Conservation (phyloP, 805 yeast genomes). For the Yamadazyma olivae region DNA sequence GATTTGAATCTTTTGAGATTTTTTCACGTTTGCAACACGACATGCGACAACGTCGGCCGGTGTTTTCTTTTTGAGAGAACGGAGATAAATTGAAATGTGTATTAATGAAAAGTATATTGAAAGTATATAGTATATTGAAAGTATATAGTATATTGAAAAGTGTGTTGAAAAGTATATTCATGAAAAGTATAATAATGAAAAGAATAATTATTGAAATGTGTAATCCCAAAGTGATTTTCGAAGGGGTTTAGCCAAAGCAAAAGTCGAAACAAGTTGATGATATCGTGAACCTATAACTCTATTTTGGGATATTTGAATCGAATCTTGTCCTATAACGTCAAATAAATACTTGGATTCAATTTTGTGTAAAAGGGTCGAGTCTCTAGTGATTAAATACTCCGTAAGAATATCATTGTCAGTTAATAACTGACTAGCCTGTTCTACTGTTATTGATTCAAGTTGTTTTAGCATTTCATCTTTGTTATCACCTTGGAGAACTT, state of each 20-base stretch:
- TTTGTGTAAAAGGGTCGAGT: conserved; percentile 18
- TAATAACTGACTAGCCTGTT: conserved; percentile 15
- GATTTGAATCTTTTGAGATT: too few species aligned
- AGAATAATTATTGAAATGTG: not conserved
- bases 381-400: conserved; percentile 19
- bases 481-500: not conserved
- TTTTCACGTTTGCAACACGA: too few species aligned
- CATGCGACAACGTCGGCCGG: too few species aligned
- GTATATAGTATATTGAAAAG: too few species aligned
- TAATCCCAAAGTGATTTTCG: conserved; percentile 17
- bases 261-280: conserved; percentile 13
- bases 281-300: conserved; percentile 10
- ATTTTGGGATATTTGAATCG: conserved; percentile 4
- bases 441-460: conserved; percentile 12
- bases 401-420: conserved; percentile 16
- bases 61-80: too few species aligned
- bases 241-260: conserved; percentile 18
- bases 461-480: conserved; percentile 4
- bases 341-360: conserved; percentile 15
- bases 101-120: too few species aligned
- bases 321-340: conserved; percentile 16
- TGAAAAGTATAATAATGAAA: not conserved
- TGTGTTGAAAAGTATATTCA: not conserved
- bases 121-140: too few species aligned
- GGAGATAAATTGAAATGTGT: too few species aligned